Evolutionary conservation across 2,329 filamentous ascomycete genomes (phyloP).

Genomic region (Harringtonia aguacate): DNA sequence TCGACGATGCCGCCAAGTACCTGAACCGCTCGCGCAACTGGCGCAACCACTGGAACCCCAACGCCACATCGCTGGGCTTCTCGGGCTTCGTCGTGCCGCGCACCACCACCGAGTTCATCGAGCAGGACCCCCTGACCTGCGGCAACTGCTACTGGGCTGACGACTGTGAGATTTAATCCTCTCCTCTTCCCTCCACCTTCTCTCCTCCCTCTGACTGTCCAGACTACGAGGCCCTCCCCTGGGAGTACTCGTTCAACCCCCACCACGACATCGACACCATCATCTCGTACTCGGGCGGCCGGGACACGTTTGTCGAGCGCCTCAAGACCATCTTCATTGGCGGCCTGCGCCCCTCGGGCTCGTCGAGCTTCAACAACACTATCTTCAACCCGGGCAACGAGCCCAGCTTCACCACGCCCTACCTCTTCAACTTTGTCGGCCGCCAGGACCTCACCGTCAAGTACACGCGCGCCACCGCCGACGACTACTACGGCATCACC

Average conservation of each 20-base stretch:
- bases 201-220: neutral
- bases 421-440: slow-evolving; percentile 57
- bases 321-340: slow-evolving; percentile 51
- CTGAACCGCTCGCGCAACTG: slow-evolving; percentile 55
- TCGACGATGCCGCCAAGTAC: slow-evolving; percentile 44
- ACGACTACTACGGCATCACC: slow-evolving; percentile 45
- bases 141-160: slow-evolving; percentile 58
- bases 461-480: slow-evolving; percentile 47
- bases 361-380: slow-evolving; percentile 37
- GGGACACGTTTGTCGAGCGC: slow-evolving; percentile 39
- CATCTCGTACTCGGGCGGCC: slow-evolving; percentile 37
- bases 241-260: slow-evolving; percentile 59
- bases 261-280: slow-evolving; percentile 52
- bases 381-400: slow-evolving; percentile 41
- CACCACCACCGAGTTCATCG: slow-evolving; percentile 26
- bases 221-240: slow-evolving; percentile 49
- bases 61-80: slow-evolving; percentile 47
- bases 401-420: slow-evolving; percentile 56
- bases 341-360: slow-evolving; percentile 28
- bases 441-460: slow-evolving; percentile 51
- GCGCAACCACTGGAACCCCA: slow-evolving; percentile 60
- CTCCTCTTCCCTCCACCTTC: neutral
- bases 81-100: slow-evolving; percentile 57
- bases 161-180: slow-evolving; percentile 6
- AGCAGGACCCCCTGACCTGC: slow-evolving; percentile 41